Base-by-base conservation (phyloP, 1,284 basidiomycete species). In the Apiotrichum gracile region DNA sequence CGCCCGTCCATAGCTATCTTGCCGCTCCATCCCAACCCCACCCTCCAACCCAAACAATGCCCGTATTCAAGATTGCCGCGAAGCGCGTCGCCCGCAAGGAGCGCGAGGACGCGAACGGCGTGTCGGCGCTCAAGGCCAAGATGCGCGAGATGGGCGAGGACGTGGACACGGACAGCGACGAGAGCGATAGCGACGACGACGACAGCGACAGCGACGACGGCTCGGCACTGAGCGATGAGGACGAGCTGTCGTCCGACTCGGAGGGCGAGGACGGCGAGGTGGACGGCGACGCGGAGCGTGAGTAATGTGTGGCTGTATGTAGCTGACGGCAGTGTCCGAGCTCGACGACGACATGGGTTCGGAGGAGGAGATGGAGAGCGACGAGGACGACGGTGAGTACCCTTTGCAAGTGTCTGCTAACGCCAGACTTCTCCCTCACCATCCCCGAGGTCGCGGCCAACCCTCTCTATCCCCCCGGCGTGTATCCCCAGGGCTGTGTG, bases 11-110 rank as follows among this genome's bases (percentile, higher is more conserved):
- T n/a, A 10, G 31, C 31, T 31, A 10, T 16, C 2, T 10, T 12
- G 7, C 24, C 38, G 2, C n/a, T 4, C 21, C 38, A 7, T 9
- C 38, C 22, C 19, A 39, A 21, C 19, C 6, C 8, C 38, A 21
- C 10, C 21, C 10, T 8, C 21, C 21, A 39, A 39, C 22, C 19
- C 6, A 10, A 21, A 24, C 22, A 6, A 70, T 70, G 68, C 68
- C 68, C 19, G 55, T 93, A 84, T 92, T 88, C 80, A 91, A 91
- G 76, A 81, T 88, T 56, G 81, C 88, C 10, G 83, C 85, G 62
- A 86, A 84, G 69, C 81, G 85, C 49, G 78, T 81, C 34, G 79
- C 79, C 63, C 85, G 81, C 63, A 80, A 79, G 57, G 79, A 84
- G 66, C 78, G 84, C 61, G 85, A 86, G 57, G 86, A 67, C 38